Conservation (phyloP, 2,329 filamentous ascomycete genomes). For the Penicillium vulpinum region DNA sequence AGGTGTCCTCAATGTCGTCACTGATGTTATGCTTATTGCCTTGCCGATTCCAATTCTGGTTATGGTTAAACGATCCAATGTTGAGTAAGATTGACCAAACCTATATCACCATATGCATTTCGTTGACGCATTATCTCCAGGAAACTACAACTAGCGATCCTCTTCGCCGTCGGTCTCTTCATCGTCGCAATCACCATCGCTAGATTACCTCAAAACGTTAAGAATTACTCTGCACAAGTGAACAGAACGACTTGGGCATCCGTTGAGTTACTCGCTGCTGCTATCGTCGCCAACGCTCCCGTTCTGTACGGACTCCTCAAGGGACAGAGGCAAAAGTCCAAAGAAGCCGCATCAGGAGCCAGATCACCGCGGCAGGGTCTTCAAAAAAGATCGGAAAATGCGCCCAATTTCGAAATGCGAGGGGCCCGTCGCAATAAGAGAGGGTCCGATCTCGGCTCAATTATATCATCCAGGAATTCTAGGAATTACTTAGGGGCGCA, state of each 20-base stretch:
- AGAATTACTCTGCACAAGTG: slow-evolving; percentile 10
- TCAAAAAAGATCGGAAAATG: slow-evolving; percentile 6
- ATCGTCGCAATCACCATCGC: slow-evolving; percentile 19
- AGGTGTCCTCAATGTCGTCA: slow-evolving; percentile 16
- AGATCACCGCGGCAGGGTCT: slow-evolving; percentile 2
- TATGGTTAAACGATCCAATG: slow-evolving; percentile 11
- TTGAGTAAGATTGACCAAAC: slow-evolving; percentile 2
- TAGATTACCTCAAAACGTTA: slow-evolving; percentile 14
- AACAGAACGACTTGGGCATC: slow-evolving; percentile 18
- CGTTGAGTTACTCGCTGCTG: slow-evolving; percentile 13
- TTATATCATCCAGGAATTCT: neutral
- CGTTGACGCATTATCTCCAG: neutral
- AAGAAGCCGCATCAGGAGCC: slow-evolving; percentile 4
- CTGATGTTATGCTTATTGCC: slow-evolving; percentile 16
- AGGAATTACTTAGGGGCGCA: slow-evolving; percentile 5
- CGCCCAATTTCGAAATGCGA: slow-evolving; percentile 5
- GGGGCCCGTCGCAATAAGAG: slow-evolving; percentile 1
- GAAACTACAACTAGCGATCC: slow-evolving; percentile 12
- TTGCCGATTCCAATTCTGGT: slow-evolving; percentile 16
- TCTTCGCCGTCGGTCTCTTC: slow-evolving; percentile 17
- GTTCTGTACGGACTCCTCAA: slow-evolving; percentile 13
- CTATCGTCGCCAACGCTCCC: slow-evolving; percentile 14
- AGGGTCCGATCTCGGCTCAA: neutral
- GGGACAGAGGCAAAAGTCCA: slow-evolving; percentile 7
- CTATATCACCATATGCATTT: neutral